phyloP scores from a whole-genome alignment of 2,329 filamentous ascomycete genomes.

The Scolecobasidium constrictum region DNA sequence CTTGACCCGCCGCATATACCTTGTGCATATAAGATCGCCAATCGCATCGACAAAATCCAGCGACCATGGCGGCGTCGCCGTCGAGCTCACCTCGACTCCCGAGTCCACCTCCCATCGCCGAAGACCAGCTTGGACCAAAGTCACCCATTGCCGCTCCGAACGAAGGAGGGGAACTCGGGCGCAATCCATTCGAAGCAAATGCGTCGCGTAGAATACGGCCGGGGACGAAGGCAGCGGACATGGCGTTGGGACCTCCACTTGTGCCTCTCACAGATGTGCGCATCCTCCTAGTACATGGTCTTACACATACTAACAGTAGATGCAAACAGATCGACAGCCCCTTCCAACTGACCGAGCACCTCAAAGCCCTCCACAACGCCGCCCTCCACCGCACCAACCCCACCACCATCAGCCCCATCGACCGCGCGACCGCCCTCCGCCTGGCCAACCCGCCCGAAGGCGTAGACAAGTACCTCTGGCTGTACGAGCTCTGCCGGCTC shows the following conservation, averaged over 20 bases:
- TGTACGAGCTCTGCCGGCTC: conserved; percentile 95
- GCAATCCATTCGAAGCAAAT: conserved; percentile 56
- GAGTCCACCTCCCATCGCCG: conserved; percentile 86
- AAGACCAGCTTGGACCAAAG: conserved; percentile 78
- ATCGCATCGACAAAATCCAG: neutral
- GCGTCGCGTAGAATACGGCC: conserved; percentile 79
- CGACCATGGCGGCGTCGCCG: conserved; percentile 35
- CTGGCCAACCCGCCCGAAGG: conserved; percentile 72
- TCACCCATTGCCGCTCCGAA: conserved; percentile 58
- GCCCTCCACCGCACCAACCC: conserved; percentile 52
- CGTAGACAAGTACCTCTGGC: conserved; percentile 82
- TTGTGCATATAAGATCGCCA: too few species aligned
- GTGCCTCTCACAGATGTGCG: conserved; percentile 73
- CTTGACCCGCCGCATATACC: too few species aligned
- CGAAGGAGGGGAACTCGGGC: conserved; percentile 43
- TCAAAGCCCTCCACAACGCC: conserved; percentile 81
- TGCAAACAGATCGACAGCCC: conserved; percentile 97
- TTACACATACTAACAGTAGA: too few species aligned
- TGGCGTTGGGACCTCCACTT: conserved; percentile 83
- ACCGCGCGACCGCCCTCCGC: conserved; percentile 59
- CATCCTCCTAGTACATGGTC: too few species aligned
- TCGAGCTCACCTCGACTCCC: conserved; percentile 85
- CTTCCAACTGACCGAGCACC: conserved; percentile 94
- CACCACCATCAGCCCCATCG: conserved; percentile 58
- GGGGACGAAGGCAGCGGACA: conserved; percentile 83